Conservation (phyloP, 352 stramenopile species). For the Globisporangium heterothallicum region DNA sequence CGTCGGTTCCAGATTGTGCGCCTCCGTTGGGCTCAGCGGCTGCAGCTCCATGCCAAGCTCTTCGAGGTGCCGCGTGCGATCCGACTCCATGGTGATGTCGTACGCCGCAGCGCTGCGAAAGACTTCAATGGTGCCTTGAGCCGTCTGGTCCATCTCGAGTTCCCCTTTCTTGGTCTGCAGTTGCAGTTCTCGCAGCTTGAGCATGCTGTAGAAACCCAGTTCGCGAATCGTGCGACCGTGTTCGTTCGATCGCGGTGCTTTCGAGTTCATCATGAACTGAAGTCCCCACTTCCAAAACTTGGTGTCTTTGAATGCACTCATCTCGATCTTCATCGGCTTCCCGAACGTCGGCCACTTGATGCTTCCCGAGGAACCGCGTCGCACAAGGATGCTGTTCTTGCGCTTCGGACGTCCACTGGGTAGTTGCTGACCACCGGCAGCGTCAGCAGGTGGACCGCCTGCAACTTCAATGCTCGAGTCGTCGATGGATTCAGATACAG, state of each 20-base stretch:
- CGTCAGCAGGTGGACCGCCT: slow-evolving; percentile 28
- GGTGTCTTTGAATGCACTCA: slow-evolving; percentile 71
- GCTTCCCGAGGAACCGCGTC: slow-evolving; percentile 7
- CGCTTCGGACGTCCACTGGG: slow-evolving; percentile 2
- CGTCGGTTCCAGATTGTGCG: slow-evolving; percentile 61
- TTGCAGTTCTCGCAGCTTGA: slow-evolving; percentile 78
- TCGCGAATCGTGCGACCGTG: slow-evolving; percentile 79
- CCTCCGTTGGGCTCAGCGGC: slow-evolving; percentile 44
- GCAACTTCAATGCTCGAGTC: slow-evolving; percentile 24
- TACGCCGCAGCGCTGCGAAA: slow-evolving; percentile 51
- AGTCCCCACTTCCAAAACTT: slow-evolving; percentile 86
- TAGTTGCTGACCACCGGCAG: slow-evolving; percentile 18
- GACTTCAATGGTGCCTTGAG: slow-evolving; percentile 78
- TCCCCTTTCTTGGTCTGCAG: slow-evolving; percentile 71
- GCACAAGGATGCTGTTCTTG: slow-evolving; percentile 17
- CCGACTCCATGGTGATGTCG: slow-evolving; percentile 66
- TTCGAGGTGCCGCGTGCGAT: slow-evolving; percentile 59
- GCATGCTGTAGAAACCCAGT: slow-evolving; percentile 83
- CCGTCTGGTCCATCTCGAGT: slow-evolving; percentile 84
- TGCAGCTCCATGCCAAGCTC: slow-evolving; percentile 81
- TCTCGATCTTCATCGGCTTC: slow-evolving; percentile 83
- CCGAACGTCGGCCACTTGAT: slow-evolving; percentile 35
- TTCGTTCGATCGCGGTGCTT: slow-evolving; percentile 66
- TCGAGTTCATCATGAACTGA: slow-evolving; percentile 82
- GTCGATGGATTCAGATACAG: slow-evolving; percentile 5